These are phyloP conservation scores for Phaeophleospora eucalypticola DNA, from an alignment of 2,329 filamentous ascomycete species.

Conservation along the genomic window DNA sequence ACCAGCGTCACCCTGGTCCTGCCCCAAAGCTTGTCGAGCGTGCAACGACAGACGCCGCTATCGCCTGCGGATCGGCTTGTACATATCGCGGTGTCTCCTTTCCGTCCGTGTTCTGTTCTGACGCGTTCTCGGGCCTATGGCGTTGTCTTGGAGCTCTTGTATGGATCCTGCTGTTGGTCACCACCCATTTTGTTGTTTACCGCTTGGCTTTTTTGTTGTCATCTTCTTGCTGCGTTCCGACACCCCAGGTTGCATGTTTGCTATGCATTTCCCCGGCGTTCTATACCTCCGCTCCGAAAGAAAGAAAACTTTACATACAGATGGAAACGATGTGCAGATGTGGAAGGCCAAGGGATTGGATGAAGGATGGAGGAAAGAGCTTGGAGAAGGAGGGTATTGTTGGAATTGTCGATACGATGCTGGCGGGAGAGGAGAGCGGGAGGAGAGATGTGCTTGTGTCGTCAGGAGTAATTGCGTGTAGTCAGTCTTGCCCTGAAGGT, in stretches of 20 bases:
- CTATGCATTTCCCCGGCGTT: constrained; percentile 21
- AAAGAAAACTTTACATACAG: constrained; percentile 1
- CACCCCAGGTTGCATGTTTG: constrained; percentile 14
- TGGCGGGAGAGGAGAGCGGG: too few species aligned
- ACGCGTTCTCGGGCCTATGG: constrained; percentile 7
- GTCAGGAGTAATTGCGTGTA: too few species aligned
- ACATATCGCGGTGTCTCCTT: constrained; percentile 15
- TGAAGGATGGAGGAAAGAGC: background rate
- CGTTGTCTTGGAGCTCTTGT: constrained; percentile 5
- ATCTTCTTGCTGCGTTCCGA: constrained; percentile 10
- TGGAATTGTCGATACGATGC: too few species aligned
- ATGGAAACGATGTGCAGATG: background rate
- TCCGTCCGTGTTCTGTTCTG: constrained; percentile 6
- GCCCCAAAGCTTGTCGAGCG: background rate
- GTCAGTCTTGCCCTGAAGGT: too few species aligned
- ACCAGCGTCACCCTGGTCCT: background rate
- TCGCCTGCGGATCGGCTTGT: constrained; percentile 16
- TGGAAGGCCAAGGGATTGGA: background rate
- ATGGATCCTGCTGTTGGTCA: too few species aligned
- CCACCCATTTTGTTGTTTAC: too few species aligned
- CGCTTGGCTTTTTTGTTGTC: constrained; percentile 1
- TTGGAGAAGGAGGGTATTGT: background rate
- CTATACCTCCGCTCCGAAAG: constrained; percentile 23
- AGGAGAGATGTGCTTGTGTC: too few species aligned
- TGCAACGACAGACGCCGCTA: background rate